Percentiles rank a stretch among this genome's conserved stretches.
Evolutionary conservation across 495 filamentous ascomycete species (phyloP).

Genomic region (Achaetomiella virescens): DNA sequence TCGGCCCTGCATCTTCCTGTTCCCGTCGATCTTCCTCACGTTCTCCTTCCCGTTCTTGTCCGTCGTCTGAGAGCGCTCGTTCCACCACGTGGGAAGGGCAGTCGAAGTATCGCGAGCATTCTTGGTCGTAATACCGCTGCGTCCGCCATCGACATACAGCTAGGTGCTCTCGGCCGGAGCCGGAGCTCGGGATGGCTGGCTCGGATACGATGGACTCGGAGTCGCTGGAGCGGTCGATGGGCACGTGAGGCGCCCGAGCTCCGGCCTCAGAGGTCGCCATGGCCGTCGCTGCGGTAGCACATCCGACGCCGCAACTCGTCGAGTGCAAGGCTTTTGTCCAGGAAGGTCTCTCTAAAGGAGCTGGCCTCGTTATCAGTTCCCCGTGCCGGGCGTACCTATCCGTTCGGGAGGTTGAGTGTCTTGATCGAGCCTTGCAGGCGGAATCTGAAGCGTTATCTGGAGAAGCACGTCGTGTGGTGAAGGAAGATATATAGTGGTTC

Average conservation of each 20-base stretch:
- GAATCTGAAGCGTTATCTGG: neutral
- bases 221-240: slow-evolving; percentile 2
- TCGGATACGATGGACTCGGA: slow-evolving; percentile 5
- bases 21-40: neutral
- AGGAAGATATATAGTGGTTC: no score
- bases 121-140: slow-evolving; percentile 28
- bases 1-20: slow-evolving; percentile 1
- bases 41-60: slow-evolving; percentile 1
- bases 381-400: neutral
- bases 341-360: no score
- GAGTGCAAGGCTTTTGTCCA: neutral
- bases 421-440: neutral
- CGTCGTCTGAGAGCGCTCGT: slow-evolving; percentile 20
- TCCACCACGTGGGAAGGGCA: slow-evolving; percentile 37
- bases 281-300: neutral
- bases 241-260: slow-evolving; percentile 9
- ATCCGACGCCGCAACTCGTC: neutral
- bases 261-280: slow-evolving; percentile 22
- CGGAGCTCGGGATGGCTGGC: neutral
- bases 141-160: slow-evolving; percentile 32
- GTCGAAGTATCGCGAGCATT: slow-evolving; percentile 41
- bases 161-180: neutral
- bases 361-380: neutral
- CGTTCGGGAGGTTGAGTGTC: neutral
- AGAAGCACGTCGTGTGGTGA: neutral